Conservation (phyloP, 768 basidiomycete genomes). For the Mycena galericulata region DNA sequence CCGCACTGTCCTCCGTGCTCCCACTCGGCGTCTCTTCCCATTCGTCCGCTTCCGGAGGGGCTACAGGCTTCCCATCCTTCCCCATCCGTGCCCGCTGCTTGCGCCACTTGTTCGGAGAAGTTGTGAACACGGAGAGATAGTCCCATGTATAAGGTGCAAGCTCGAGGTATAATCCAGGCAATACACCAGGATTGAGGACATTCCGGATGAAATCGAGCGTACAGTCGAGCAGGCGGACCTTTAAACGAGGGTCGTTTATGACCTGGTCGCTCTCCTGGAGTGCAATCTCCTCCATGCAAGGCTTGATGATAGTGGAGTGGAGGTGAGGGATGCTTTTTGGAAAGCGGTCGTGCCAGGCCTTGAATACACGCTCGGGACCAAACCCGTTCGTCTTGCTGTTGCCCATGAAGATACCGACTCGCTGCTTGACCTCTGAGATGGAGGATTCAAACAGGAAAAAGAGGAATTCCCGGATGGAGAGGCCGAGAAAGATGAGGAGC, state of each 20-base stretch:
- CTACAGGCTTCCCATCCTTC: neutral
- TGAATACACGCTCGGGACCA: too few relatives aligned
- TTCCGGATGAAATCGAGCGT: neutral
- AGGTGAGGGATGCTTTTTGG: too few relatives aligned
- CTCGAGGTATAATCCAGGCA: neutral
- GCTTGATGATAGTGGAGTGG: too few relatives aligned
- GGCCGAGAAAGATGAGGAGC: neutral
- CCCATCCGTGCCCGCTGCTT: constrained; percentile 5
- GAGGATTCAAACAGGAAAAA: neutral
- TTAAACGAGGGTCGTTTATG: neutral
- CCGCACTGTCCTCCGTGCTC: constrained; percentile 35
- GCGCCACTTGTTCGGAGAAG: constrained; percentile 34
- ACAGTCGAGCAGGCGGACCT: neutral
- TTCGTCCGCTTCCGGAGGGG: constrained; percentile 2
- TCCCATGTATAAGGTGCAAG: constrained; percentile 33
- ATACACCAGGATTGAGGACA: neutral
- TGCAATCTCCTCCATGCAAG: too few relatives aligned
- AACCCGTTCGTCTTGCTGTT: neutral
- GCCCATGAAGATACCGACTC: neutral
- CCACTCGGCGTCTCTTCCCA: too few relatives aligned
- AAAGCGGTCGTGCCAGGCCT: neutral
- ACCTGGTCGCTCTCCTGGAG: constrained; percentile 1
- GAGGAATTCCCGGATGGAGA: neutral
- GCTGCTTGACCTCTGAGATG: neutral
- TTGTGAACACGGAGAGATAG: constrained; percentile 27